Percentiles rank a stretch among this genome's conserved stretches.
Conservation (phyloP, 495 filamentous ascomycete species). For the Hyaloscypha bicolor region DNA sequence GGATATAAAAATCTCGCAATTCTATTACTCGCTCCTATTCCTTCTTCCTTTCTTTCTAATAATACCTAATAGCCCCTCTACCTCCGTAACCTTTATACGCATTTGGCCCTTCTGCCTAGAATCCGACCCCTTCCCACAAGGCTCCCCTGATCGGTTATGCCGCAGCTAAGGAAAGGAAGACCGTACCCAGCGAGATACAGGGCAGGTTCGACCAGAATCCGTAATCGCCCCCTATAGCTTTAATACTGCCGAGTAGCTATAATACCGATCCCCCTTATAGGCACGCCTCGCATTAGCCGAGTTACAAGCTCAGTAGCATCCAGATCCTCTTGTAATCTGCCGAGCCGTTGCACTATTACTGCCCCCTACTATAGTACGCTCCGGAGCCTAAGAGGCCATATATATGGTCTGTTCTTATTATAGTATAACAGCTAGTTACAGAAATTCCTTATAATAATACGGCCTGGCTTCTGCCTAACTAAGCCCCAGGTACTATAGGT, state of each 20-base stretch:
- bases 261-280: constrained; percentile 21
- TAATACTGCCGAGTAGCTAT: constrained; percentile 27
- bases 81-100: not conserved
- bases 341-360: constrained; percentile 25
- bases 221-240: constrained; percentile 18
- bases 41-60: no score
- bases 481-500: not conserved
- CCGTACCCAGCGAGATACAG: constrained; percentile 23
- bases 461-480: constrained; percentile 18
- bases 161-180: constrained; percentile 30
- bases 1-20: no score
- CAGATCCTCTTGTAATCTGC: constrained; percentile 28
- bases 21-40: no score
- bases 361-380: constrained; percentile 15
- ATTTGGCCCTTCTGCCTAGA: constrained; percentile 26
- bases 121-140: constrained; percentile 20
- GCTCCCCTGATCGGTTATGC: constrained; percentile 26
- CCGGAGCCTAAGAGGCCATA: constrained; percentile 16
- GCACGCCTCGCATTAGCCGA: constrained; percentile 17
- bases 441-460: constrained; percentile 8
- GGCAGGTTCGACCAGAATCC: constrained; percentile 31
- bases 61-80: not conserved
- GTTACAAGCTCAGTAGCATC: constrained; percentile 13
- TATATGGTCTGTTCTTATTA: constrained; percentile 9
- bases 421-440: constrained; percentile 8